Evolutionary conservation across 192 early-diverging fungal genomes (phyloP).

Genomic region (Gonapodya sp.): DNA sequence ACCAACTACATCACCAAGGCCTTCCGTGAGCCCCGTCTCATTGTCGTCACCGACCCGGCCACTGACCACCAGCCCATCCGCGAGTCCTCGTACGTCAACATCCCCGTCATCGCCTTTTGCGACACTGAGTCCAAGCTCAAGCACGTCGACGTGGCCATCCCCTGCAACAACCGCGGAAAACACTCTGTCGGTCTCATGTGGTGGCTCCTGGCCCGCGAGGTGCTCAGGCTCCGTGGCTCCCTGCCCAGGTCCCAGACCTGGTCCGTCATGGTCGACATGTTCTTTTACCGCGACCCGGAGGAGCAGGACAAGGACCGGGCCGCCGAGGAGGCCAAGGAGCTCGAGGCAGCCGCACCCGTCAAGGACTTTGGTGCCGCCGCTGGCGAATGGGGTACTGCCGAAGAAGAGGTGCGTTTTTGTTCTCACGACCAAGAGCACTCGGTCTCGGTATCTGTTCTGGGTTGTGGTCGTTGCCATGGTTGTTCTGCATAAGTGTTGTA

Average conservation of each 20-base stretch:
- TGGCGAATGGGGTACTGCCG: constrained; percentile 34
- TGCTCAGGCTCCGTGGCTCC: constrained; percentile 93
- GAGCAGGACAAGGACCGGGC: constrained; percentile 36
- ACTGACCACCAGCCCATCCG: constrained; percentile 97
- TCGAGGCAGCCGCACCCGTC: constrained; percentile 42
- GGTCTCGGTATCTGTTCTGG: too few species aligned
- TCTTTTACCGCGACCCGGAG: constrained; percentile 99
- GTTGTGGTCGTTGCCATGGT: too few species aligned
- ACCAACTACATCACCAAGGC: constrained; percentile 99
- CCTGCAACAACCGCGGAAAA: constrained; percentile 99
- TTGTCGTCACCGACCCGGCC: constrained; percentile 95
- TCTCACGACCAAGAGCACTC: constrained; percentile 14
- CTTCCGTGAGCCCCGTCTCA: constrained; percentile 98
- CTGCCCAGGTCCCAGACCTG: constrained; percentile 76
- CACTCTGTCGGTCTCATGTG: constrained; percentile 96
- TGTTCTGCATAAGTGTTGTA: too few species aligned
- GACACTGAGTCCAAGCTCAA: constrained; percentile 94
- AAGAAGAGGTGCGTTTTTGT: constrained; percentile 19
- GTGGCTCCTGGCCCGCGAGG: constrained; percentile 97
- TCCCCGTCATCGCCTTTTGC: constrained; percentile 98
- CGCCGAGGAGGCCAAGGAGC: constrained; percentile 76
- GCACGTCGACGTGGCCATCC: constrained; percentile 97
- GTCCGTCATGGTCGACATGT: constrained; percentile 99
- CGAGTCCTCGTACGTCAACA: constrained; percentile 99
- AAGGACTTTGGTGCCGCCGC: constrained; percentile 23